Base-by-base conservation (phyloP, 2,329 filamentous ascomycete genomes). In the Pyrenophora teres region DNA sequence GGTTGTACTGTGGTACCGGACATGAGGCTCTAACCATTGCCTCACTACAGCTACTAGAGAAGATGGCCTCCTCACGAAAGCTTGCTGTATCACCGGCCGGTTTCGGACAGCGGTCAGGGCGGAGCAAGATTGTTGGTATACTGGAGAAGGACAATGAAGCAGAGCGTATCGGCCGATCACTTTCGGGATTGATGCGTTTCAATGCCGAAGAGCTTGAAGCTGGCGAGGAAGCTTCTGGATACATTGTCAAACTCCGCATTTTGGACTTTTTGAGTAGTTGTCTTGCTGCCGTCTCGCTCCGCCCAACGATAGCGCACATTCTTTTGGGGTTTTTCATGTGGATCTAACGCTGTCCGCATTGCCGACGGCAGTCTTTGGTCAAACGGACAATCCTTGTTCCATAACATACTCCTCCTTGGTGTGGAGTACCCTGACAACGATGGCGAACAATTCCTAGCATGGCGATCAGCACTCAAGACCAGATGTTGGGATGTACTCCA, bases 291-390 rank as follows among this genome's bases (percentile, higher is more conserved):
- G 88, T 87, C 21, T 87, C 89, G 1, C 83, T 88, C 62, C 84
- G 87, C 62, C 92, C 94, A 4, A 95, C 88, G 2, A 87, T 99
- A 60, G 94, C 93, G 0, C 95, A 99, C 72, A 81, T 96, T 39
- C 79, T 99, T 2, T 84, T 99, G n/a, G 4, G 94, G 94, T 0
- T 97, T 99, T 71, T 83, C 83, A 49, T 95, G 91, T 64, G 84
- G 86, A 37, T 83, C 87, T 31, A 87, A 86, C 56, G 82, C 82
- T 8, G 78, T 97, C 2, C 85, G 85, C 19, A 77, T 94, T 27
- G 81, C 88, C 43, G 76, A 85, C 1, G 83, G 86, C 23, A 83
- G 91, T 40, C 75, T 88, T 2, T 95, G 96, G 72, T 83, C 86
- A 10, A 79, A 83, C 13, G 83, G 85, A 12, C 82, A 82, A 16